Percentiles rank a stretch among this genome's conserved stretches.
These are phyloP conservation scores for Clarireedia monteithiana DNA, from an alignment of 2,329 filamentous ascomycete genomes.

Conservation along the genomic window DNA sequence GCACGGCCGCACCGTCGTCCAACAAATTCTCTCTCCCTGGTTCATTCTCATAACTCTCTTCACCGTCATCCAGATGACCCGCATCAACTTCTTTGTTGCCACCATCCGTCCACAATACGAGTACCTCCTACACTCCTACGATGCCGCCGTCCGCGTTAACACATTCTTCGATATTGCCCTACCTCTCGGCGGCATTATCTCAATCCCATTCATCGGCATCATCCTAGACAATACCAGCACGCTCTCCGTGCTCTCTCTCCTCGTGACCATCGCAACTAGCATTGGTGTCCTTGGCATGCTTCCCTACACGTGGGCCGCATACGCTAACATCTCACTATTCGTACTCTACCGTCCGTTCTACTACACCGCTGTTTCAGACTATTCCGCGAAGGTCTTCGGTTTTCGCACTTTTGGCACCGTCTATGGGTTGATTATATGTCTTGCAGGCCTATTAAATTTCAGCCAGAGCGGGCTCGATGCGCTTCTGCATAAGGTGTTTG, in stretches of 20 bases:
- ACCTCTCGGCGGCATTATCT: conserved; percentile 74
- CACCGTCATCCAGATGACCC: conserved; percentile 64
- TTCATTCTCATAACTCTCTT: conserved; percentile 78
- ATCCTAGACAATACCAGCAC: conserved; percentile 74
- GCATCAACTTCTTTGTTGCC: conserved; percentile 90
- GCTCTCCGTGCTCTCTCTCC: conserved; percentile 57
- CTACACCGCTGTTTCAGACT: conserved; percentile 86
- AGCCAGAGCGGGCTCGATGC: conserved; percentile 73
- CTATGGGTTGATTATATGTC: conserved; percentile 84
- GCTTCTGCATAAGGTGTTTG: conserved; percentile 65
- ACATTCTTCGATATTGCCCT: conserved; percentile 81
- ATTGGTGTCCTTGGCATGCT: conserved; percentile 75
- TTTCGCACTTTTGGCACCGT: conserved; percentile 89
- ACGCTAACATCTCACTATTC: conserved; percentile 70
- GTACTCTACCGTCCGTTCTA: conserved; percentile 83
- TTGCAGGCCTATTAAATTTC: conserved; percentile 79
- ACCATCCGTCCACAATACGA: conserved; percentile 78
- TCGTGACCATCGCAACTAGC: conserved; percentile 63
- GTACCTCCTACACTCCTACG: conserved; percentile 57
- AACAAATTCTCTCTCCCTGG: conserved; percentile 76
- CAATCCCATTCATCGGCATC: conserved; percentile 77
- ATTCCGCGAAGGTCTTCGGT: conserved; percentile 84
- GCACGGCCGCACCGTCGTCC: conserved; percentile 60
- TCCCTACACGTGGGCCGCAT: conserved; percentile 62
- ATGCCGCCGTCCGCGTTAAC: conserved; percentile 63